These are phyloP conservation scores for Lachnellula arida DNA, from an alignment of 2,329 filamentous ascomycete species.

Conservation along the genomic window DNA sequence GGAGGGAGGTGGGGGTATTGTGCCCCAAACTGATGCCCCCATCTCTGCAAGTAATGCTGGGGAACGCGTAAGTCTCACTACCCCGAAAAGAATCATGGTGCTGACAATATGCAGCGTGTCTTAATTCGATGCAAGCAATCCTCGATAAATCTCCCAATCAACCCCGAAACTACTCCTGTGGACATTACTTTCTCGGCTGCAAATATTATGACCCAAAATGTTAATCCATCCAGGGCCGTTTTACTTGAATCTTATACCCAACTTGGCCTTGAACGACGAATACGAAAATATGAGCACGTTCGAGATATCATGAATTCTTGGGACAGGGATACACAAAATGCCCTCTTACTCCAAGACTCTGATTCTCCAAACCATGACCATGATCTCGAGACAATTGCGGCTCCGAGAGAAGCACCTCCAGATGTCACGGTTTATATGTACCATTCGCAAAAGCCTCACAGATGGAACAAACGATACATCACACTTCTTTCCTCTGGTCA, in stretches of 20 bases:
- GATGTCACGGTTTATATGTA: conserved; percentile 69
- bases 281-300: conserved; percentile 82
- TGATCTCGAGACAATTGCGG: conserved; percentile 62
- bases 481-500: conserved; percentile 72
- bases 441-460: conserved; percentile 75
- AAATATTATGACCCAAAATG: conserved; percentile 55
- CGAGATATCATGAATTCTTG: conserved; percentile 90
- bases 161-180: conserved; percentile 65
- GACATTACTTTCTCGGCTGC: conserved; percentile 69
- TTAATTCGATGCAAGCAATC: conserved; percentile 67
- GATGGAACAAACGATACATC: conserved; percentile 84
- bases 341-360: conserved; percentile 61
- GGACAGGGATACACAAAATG: conserved; percentile 76
- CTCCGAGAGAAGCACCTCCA: conserved; percentile 57
- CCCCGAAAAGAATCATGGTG: conserved; percentile 7
- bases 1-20: conserved; percentile 29
- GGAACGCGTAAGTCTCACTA: conserved; percentile 59
- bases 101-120: conserved; percentile 51
- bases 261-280: conserved; percentile 73
- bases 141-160: conserved; percentile 67
- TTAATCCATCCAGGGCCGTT: conserved; percentile 63
- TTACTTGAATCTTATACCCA: conserved; percentile 71
- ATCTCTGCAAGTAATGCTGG: conserved; percentile 75
- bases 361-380: conserved; percentile 49
- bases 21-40: conserved; percentile 67